Conservation (phyloP, 306 rosid genomes). For the Glycine soja region DNA sequence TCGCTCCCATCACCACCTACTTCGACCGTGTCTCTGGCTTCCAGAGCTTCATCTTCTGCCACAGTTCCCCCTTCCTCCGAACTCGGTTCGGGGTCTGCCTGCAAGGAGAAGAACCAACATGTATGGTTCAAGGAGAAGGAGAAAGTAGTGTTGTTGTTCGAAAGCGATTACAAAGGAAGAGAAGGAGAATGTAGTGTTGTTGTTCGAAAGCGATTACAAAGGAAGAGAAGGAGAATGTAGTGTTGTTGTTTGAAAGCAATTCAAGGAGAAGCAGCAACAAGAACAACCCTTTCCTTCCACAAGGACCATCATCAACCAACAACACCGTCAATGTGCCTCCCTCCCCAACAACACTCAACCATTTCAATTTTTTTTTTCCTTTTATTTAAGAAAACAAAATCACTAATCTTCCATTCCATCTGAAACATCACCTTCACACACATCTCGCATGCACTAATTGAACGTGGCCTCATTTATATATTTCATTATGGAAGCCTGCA, state of each 20-base stretch:
- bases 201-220: constrained; percentile 1
- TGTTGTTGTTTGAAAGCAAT: no score
- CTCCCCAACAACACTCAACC: constrained; percentile 11
- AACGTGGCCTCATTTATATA: neutral
- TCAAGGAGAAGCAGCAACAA: constrained; percentile 12
- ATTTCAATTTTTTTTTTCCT: neutral
- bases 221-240: no score
- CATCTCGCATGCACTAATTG: neutral
- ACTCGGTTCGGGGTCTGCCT: no score
- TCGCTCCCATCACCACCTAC: no score
- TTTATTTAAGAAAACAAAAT: neutral
- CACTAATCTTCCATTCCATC: neutral
- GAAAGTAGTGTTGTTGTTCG: no score
- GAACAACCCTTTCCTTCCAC: neutral
- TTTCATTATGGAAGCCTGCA: neutral
- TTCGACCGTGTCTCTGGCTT: no score
- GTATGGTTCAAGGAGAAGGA: no score
- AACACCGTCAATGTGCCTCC: constrained; percentile 4
- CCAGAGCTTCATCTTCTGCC: no score
- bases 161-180: neutral
- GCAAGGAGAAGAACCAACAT: no score
- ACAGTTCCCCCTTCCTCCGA: no score
- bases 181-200: neutral
- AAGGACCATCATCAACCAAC: neutral
- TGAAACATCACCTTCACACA: no score